Evolutionary conservation across 139 green algal species (phyloP), one percentile per base, ranked within the genome.

Genomic region (Parachlorella kessleri): DNA sequence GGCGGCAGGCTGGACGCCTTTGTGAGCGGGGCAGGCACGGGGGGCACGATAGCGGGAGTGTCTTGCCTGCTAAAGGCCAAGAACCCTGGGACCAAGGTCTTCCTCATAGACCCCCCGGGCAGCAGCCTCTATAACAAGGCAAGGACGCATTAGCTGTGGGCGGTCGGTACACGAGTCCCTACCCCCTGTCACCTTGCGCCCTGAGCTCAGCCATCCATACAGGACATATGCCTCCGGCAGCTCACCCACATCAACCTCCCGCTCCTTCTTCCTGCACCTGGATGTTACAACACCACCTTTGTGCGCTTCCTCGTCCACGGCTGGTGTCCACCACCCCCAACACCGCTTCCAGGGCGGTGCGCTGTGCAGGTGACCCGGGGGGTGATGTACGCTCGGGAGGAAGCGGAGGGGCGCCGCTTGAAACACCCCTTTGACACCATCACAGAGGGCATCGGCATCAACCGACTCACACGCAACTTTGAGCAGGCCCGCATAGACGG

Each of bases 381-480:
- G 26, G 95, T 98, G 40, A 79, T 97, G 88, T 98, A 95, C 86
- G 86, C 85, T 1, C 53, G 38, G 24, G 84, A 92, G 33, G 95
- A 98, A 79, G 94, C 94, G 26, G 95, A 98, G 84, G 96, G 96
- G n/a, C 94, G 88, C 78, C 89, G 96, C 33, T 80, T 97, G 39
- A 59, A 67, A 5, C 93, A 99, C 76, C 96, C 96, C 0, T 97
- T 94, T 76, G 96, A 99, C 91, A 99, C 96, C 35, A 95, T 97
- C 75, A 92, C 85, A 33, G 24, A 37, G 33, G 66, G 66, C 32
- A 91, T 99, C 3, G 96, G 96, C 55, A 90, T 99, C 82, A 98
- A 99, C 85, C 88, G 96, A 18, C 77, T 98, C 21, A 99, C 96
- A 14, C 48, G 66, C 7, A 99, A 99, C 87, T 99, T 99, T 84